These are phyloP conservation scores for Aspergillus alliaceus DNA, from an alignment of 2,329 filamentous ascomycete species.

Conservation along the genomic window DNA sequence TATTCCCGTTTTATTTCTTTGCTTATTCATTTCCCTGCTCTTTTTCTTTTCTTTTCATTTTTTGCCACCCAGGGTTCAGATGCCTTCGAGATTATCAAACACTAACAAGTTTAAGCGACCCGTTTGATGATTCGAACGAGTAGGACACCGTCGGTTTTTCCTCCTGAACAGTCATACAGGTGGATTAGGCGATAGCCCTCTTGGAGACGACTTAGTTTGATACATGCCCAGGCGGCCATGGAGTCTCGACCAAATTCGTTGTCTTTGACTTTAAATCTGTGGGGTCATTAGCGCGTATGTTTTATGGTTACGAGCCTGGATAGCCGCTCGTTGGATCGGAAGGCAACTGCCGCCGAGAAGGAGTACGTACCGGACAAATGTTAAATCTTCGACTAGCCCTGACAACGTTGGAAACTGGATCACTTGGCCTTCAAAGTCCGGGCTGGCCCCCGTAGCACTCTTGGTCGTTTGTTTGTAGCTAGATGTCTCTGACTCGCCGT, in stretches of 20 bases:
- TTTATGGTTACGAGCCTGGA: not conserved
- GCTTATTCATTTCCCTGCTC: not conserved
- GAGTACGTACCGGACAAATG: slow-evolving; percentile 68
- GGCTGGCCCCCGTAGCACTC: slow-evolving; percentile 59
- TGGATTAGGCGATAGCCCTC: slow-evolving; percentile 76
- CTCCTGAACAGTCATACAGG: slow-evolving; percentile 68
- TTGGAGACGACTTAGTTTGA: slow-evolving; percentile 77
- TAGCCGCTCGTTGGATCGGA: not conserved
- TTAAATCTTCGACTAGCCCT: slow-evolving; percentile 66
- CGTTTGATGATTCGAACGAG: slow-evolving; percentile 72
- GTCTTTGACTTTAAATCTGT: slow-evolving; percentile 80
- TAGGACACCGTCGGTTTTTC: slow-evolving; percentile 65
- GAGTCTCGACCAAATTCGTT: slow-evolving; percentile 78
- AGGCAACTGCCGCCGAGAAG: not conserved
- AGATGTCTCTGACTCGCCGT: slow-evolving; percentile 39
- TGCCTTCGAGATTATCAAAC: not conserved
- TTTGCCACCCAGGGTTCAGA: not conserved
- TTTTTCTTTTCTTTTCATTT: not conserved
- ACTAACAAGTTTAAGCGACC: slow-evolving; percentile 3
- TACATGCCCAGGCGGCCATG: slow-evolving; percentile 83
- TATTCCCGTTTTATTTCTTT: not conserved
- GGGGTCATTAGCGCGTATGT: not conserved
- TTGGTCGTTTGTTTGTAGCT: slow-evolving; percentile 61
- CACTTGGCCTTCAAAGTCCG: slow-evolving; percentile 62
- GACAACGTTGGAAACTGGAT: slow-evolving; percentile 58